Evolutionary conservation across 140 eudicot genomes (phyloP).

Genomic region (Anethum foeniculum): DNA sequence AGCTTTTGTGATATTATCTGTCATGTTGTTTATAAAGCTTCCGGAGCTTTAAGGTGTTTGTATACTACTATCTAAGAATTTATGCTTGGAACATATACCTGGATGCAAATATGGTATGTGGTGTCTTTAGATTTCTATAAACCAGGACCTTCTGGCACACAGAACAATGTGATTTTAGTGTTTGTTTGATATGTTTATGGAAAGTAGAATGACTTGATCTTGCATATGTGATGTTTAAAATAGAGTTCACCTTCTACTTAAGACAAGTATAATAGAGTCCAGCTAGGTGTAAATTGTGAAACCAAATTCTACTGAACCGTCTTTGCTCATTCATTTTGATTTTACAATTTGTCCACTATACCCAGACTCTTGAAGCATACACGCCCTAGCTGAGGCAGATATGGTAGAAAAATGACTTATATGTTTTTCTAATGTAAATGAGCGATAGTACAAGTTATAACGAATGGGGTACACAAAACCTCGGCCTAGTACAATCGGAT

Average conservation of each 20-base stretch:
- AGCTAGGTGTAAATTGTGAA: not conserved
- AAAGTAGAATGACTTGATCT: not conserved
- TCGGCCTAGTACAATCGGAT: too few species aligned
- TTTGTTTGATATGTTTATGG: not conserved
- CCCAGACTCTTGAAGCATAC: not conserved
- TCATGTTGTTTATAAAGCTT: not conserved
- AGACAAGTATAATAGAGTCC: not conserved
- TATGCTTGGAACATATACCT: not conserved
- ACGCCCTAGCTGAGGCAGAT: not conserved
- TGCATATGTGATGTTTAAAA: not conserved
- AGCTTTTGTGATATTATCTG: not conserved
- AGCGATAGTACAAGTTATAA: too few species aligned
- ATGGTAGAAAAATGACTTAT: too few species aligned
- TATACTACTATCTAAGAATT: not conserved
- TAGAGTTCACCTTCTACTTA: not conserved
- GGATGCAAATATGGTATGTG: not conserved
- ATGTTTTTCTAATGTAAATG: too few species aligned
- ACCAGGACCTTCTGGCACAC: not conserved
- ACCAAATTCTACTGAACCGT: not conserved
- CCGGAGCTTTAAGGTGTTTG: not conserved
- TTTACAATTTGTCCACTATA: not conserved
- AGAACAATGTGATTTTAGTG: not conserved
- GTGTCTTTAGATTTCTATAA: not conserved
- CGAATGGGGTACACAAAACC: too few species aligned
- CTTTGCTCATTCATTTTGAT: not conserved